Percentiles rank a stretch among this genome's conserved stretches.
These are phyloP conservation scores for Pseudogymnoascus destructans DNA, from an alignment of 2,329 filamentous ascomycete species.

Conservation along the genomic window DNA sequence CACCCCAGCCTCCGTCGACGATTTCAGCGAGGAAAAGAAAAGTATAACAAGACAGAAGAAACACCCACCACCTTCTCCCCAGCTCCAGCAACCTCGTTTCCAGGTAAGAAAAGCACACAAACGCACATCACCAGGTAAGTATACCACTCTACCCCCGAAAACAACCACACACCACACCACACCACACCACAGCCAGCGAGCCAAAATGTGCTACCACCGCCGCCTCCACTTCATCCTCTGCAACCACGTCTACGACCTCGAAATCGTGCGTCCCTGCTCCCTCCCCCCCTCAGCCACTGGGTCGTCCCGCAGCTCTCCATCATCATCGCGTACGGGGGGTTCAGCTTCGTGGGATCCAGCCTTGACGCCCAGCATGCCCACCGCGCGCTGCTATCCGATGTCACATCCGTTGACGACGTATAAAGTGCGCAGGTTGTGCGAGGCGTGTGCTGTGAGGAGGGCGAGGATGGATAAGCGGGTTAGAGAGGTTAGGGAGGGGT, in stretches of 20 bases:
- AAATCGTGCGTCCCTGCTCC: constrained; percentile 24
- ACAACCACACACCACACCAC: not conserved
- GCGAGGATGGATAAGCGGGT: not conserved
- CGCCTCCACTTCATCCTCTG: constrained; percentile 45
- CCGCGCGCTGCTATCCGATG: not conserved
- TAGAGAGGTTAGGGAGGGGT: not conserved
- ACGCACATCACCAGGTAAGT: not conserved
- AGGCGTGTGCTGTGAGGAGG: not conserved
- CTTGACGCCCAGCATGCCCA: not conserved
- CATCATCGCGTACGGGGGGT: too few species aligned
- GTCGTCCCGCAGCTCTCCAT: too few species aligned
- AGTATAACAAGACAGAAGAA: not conserved
- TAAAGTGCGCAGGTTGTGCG: not conserved
- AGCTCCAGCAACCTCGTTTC: not conserved
- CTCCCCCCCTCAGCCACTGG: not conserved
- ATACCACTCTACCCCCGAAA: not conserved
- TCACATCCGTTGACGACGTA: not conserved
- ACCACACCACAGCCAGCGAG: not conserved
- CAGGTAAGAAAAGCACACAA: not conserved
- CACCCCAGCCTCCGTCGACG: not conserved
- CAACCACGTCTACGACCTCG: constrained; percentile 30
- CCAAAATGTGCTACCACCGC: constrained; percentile 26
- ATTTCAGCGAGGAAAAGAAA: too few species aligned
- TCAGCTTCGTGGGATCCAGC: not conserved
- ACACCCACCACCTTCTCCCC: not conserved